Conservation (phyloP, 495 filamentous ascomycete genomes). For the Clavariopsis aquatica region DNA sequence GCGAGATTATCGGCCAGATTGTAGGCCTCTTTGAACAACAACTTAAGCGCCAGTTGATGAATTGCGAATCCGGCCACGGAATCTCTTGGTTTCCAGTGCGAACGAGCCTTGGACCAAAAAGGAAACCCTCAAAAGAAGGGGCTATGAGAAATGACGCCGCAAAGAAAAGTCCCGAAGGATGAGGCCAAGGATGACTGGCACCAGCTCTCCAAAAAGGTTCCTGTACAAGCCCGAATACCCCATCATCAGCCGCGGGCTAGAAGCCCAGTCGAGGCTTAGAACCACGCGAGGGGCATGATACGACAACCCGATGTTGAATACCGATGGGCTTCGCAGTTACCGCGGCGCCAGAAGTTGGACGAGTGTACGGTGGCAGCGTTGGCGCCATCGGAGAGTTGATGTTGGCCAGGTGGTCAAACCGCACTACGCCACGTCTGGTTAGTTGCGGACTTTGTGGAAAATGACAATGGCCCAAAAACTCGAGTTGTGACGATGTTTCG, state of each 20-base stretch:
- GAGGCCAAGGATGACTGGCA: not conserved
- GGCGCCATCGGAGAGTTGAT: no score
- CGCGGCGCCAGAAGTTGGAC: not conserved
- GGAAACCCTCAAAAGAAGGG: not conserved
- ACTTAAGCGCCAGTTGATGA: no score
- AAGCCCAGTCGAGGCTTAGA: not conserved
- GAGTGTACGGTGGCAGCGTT: no score
- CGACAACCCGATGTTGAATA: not conserved
- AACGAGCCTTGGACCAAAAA: not conserved
- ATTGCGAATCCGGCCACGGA: not conserved
- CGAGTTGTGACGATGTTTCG: no score
- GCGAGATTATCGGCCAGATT: no score
- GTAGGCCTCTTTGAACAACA: no score
- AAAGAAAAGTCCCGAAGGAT: not conserved
- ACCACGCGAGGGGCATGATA: not conserved
- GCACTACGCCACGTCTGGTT: no score
- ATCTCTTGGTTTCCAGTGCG: not conserved
- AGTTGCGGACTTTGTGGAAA: no score
- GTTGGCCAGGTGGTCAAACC: no score
- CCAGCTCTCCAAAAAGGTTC: no score
- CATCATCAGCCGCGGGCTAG: not conserved
- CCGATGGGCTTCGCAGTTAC: not conserved
- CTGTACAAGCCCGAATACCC: not conserved
- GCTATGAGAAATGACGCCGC: not conserved
- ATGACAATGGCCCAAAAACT: no score